These are phyloP conservation scores for Exophiala viscosa DNA, from an alignment of 2,329 filamentous ascomycete genomes.

Conservation along the genomic window DNA sequence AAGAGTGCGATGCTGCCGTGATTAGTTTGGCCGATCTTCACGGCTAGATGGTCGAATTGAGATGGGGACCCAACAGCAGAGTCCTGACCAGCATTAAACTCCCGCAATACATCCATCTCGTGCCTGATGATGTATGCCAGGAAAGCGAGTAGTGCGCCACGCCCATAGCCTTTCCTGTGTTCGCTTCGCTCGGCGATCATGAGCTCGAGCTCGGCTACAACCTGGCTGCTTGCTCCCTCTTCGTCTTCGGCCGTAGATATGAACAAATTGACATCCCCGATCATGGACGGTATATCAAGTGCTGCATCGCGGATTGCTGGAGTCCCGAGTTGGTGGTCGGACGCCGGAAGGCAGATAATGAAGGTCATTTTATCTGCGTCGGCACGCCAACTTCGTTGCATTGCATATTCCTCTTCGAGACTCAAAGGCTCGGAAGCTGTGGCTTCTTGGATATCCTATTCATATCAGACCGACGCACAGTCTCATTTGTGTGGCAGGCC, in stretches of 20 bases:
- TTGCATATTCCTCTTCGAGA: slow-evolving; percentile 78
- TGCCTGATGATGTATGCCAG: slow-evolving; percentile 63
- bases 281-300: slow-evolving; percentile 58
- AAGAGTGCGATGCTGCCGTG: slow-evolving; percentile 57
- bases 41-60: slow-evolving; percentile 49
- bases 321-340: background rate
- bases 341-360: slow-evolving; percentile 52
- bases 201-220: slow-evolving; percentile 73
- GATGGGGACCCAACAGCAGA: background rate
- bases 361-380: slow-evolving; percentile 89
- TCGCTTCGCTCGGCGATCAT: slow-evolving; percentile 68
- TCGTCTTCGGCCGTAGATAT: slow-evolving; percentile 55
- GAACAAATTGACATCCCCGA: slow-evolving; percentile 80
- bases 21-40: slow-evolving; percentile 61
- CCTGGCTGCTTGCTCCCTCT: slow-evolving; percentile 32
- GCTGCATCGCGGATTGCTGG: slow-evolving; percentile 36
- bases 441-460: slow-evolving; percentile 69
- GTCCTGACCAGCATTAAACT: slow-evolving; percentile 42
- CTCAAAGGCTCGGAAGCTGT: slow-evolving; percentile 84
- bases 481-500: slow-evolving; percentile 25
- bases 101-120: slow-evolving; percentile 52
- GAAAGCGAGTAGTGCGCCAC: slow-evolving; percentile 63
- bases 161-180: slow-evolving; percentile 63
- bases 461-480: background rate
- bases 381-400: slow-evolving; percentile 81